Evolutionary conservation across 495 filamentous ascomycete species (phyloP).

Genomic region (Penicillium cataractarum): DNA sequence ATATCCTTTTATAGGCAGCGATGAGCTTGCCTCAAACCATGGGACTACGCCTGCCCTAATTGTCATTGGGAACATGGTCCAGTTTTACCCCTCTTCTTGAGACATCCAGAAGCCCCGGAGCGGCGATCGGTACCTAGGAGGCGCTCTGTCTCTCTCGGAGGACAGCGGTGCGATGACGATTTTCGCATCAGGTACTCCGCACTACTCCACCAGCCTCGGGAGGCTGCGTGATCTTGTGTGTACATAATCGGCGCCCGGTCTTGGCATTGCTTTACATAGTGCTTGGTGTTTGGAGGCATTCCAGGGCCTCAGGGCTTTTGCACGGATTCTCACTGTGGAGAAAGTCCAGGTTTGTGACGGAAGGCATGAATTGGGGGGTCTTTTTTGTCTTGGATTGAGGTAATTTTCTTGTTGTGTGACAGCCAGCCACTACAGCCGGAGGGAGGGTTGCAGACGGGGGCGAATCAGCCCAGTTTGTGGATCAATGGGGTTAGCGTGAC

Average conservation of each 20-base stretch:
- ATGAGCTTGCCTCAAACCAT: background rate
- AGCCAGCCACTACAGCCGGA: background rate
- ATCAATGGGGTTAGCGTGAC: slow-evolving; percentile 34
- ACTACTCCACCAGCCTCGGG: slow-evolving; percentile 24
- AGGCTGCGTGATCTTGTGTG: slow-evolving; percentile 19
- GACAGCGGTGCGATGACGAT: slow-evolving; percentile 20
- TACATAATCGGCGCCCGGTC: slow-evolving; percentile 17
- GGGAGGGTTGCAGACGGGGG: slow-evolving; percentile 16
- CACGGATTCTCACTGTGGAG: background rate
- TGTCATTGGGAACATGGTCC: background rate
- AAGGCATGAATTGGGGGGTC: background rate
- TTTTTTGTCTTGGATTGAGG: background rate
- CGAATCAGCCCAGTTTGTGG: slow-evolving; percentile 27
- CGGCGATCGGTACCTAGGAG: slow-evolving; percentile 4
- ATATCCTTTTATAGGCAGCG: background rate
- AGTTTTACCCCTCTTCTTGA: background rate
- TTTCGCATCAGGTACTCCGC: slow-evolving; percentile 16
- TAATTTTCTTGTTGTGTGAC: slow-evolving; percentile 1
- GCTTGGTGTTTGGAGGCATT: background rate
- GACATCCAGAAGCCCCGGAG: background rate
- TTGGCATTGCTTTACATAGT: slow-evolving; percentile 29
- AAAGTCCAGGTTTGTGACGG: background rate
- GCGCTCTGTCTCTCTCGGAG: background rate
- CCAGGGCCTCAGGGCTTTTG: background rate
- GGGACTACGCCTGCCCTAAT: no score